Base-by-base conservation (phyloP, 495 filamentous ascomycete genomes). In the Letharia columbiana region DNA sequence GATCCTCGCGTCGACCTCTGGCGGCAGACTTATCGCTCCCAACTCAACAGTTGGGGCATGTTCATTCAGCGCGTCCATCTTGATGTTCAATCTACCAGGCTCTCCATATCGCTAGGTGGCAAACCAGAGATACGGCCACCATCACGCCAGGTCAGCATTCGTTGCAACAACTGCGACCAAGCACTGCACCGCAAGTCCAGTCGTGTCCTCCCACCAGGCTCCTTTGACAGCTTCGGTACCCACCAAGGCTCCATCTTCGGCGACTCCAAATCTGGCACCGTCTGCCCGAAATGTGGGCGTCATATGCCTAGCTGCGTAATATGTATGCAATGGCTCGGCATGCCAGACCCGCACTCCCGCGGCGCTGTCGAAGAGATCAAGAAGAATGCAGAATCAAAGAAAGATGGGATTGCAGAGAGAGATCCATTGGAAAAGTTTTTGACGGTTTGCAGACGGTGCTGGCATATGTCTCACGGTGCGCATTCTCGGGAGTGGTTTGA, bases 401-500 rank as follows among this genome's bases (percentile, higher is more conserved):
- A 49, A 45, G 68, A 79, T 37, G 33, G 54, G 10, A 57, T 3
- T 37, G 54, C 54, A 18, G 33, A 59, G 64, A 69, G 47, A 40
- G 61, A 68, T 52, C 58, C 49, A 67, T 65, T 71, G 70, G 68
- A 60, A 50, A 70, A 78, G 41, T 81, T 85, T 62, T 82, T 92
- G 58, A 88, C 86, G 1, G 96, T 96, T 72, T 98, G 94, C 70
- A 84, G 92, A 49, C 83, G 83, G 66, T 98, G 94, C 73, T 89
- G 90, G 71, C 94, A 98, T 78, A 91, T 90, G 17, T 86, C 90
- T 72, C 94, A 98, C 75, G 86, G 89, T 18, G 87, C 92, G 70
- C 94, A 98, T 75, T 91, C 92, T 15, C 79, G 85, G 66, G 85
- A 88, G 69, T 98, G 94, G 94, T 98, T 98, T 74, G 79, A 76